Base-by-base conservation (phyloP, 116 monocot species). In the Dioscorea cayenensis region DNA sequence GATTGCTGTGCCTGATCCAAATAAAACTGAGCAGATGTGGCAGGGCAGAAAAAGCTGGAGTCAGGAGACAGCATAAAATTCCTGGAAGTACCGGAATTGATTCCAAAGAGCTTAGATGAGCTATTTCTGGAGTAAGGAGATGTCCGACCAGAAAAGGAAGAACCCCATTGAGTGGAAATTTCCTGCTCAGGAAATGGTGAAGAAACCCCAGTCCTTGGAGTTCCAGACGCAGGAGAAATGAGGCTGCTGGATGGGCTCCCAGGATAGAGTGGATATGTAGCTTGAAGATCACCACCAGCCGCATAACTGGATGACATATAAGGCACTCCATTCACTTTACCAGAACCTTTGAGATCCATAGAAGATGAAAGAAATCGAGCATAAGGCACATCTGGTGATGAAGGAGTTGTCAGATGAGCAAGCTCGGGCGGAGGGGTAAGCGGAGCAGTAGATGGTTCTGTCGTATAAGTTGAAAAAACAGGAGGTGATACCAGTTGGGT, bases 381-480 rank as follows among this genome's bases (percentile, higher is more conserved):
- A 81, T 73, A 97, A 50, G 97, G 97, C 23, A 97, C 97, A 75
- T 97, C 97, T 7, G 97, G 97, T 7, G 97, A 97, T 62, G 97
- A 93, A 22, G 97, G 97, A 35, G 93, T 97, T 10, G 97, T 97
- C 36, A 85, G 75, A 63, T 97, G 97, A 69, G 97, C 93, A 7
- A 97, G 79, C 69, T 97, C 97, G 38, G 97, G 90, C 63, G 97
- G 97, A 66, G 97, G 97, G 35, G 97, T 97, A 14, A 97, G 75
- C 3, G 97, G 97, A 60, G 97, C 97, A 51, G 97, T 97, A 36
- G 97, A 97, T 60, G 97, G 97, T 68, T 97, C 97, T 20, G 97
- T 97, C 48, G 97, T 97, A 75, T 82, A 97, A 70, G 97, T 93
- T 20, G 97, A 97, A 74, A 97, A 97, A 36, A 93, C 97, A 19